Percentiles rank a stretch among this genome's conserved stretches.
phyloP scores from a whole-genome alignment of 2,329 filamentous ascomycete species.

The Trichocomaceae sp. region DNA sequence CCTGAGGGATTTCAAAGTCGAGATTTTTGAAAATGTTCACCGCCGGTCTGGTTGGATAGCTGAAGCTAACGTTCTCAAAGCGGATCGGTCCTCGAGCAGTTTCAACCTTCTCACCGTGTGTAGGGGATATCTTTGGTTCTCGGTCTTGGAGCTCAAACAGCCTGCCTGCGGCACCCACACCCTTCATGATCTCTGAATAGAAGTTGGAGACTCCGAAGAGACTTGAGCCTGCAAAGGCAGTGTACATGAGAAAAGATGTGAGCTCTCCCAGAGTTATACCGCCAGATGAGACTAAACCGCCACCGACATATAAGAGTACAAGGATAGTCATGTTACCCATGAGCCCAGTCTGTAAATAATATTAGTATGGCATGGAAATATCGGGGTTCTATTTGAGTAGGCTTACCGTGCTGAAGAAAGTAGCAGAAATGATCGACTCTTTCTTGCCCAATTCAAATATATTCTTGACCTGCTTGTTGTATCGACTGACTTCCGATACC shows the following conservation, averaged over 20 bases:
- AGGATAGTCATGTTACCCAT: slow-evolving; percentile 96
- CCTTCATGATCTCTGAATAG: slow-evolving; percentile 98
- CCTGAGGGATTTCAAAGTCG: slow-evolving; percentile 84
- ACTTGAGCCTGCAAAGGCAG: slow-evolving; percentile 75
- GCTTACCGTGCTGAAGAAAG: slow-evolving; percentile 67
- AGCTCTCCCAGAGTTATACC: slow-evolving; percentile 85
- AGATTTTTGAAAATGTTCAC: slow-evolving; percentile 86
- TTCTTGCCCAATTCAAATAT: slow-evolving; percentile 84
- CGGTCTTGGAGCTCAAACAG: slow-evolving; percentile 94
- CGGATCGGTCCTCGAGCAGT: slow-evolving; percentile 84
- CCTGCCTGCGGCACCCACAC: slow-evolving; percentile 90
- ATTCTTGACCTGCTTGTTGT: slow-evolving; percentile 84
- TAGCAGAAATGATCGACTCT: slow-evolving; percentile 82
- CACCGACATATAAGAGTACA: slow-evolving; percentile 81
- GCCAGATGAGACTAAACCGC: slow-evolving; percentile 80
- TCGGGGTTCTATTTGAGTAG: not conserved
- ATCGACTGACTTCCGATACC: slow-evolving; percentile 79
- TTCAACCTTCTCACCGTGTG: slow-evolving; percentile 67
- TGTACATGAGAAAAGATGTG: slow-evolving; percentile 98
- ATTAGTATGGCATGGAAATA: not conserved
- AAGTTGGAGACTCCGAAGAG: slow-evolving; percentile 92
- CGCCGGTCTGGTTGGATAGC: slow-evolving; percentile 88
- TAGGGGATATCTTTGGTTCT: slow-evolving; percentile 77
- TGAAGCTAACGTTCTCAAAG: slow-evolving; percentile 79
- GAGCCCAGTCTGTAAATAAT: slow-evolving; percentile 65